Conservation (phyloP, 2,329 filamentous ascomycete species). For the Ophiostoma himal-ulmi region DNA sequence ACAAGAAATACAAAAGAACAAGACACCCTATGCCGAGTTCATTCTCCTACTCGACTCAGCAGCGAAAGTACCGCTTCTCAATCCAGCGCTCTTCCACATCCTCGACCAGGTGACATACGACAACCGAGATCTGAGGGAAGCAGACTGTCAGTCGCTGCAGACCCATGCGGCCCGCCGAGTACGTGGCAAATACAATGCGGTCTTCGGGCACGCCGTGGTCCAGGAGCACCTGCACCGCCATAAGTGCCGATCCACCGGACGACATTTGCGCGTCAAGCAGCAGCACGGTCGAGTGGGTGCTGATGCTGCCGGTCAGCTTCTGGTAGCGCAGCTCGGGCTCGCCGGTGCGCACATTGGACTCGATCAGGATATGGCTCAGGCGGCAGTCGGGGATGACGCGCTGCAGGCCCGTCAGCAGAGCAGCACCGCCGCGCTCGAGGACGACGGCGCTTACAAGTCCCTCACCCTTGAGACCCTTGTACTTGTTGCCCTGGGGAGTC, state of each 20-base stretch:
- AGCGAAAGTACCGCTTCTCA: conserved; percentile 85
- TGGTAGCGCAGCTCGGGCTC: conserved; percentile 92
- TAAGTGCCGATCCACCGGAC: conserved; percentile 75
- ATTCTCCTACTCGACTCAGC: conserved; percentile 42
- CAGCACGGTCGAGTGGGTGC: conserved; percentile 66
- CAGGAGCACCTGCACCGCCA: conserved; percentile 93
- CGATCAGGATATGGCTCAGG: conserved; percentile 82
- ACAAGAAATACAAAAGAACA: neutral
- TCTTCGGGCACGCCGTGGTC: conserved; percentile 85
- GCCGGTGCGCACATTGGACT: conserved; percentile 76
- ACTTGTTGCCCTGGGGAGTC: conserved; percentile 65
- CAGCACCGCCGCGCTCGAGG: conserved; percentile 80
- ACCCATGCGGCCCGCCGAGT: conserved; percentile 78
- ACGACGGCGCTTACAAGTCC: conserved; percentile 81
- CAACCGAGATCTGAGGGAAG: conserved; percentile 79
- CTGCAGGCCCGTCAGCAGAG: conserved; percentile 80
- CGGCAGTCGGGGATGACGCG: conserved; percentile 89
- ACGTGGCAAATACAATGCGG: conserved; percentile 87
- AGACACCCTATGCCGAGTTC: neutral
- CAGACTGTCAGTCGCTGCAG: conserved; percentile 80
- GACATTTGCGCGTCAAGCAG: conserved; percentile 93
- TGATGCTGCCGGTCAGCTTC: conserved; percentile 68
- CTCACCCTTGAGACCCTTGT: conserved; percentile 63
- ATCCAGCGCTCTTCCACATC: conserved; percentile 86
- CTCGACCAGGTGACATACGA: conserved; percentile 74